A percentile compares a stretch with the other conserved stretches of the same genome.
Conservation (phyloP, 2,329 filamentous ascomycete species). For the Penicillium paneum region DNA sequence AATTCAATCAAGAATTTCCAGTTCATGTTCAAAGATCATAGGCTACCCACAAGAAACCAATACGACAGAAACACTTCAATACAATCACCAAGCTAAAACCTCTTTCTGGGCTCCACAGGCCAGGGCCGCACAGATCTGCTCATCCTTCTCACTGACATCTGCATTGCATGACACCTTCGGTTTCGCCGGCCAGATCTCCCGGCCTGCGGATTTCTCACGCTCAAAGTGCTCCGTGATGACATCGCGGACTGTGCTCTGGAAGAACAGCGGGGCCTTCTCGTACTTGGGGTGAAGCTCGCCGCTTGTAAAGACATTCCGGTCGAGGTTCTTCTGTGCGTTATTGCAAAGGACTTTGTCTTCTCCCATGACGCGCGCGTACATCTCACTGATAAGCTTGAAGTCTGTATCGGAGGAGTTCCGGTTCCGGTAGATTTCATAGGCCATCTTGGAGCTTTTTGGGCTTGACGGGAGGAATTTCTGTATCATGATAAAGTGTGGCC, state of each 20-base stretch:
- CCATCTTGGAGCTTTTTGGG: constrained; percentile 53
- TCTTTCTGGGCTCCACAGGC: constrained; percentile 24
- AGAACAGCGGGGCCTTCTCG: constrained; percentile 59
- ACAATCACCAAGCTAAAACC: constrained; percentile 25
- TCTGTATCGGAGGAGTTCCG: constrained; percentile 58
- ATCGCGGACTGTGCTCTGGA: constrained; percentile 53
- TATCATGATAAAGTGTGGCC: constrained; percentile 63
- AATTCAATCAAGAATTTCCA: background rate
- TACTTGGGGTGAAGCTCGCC: constrained; percentile 61
- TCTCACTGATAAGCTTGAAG: constrained; percentile 55
- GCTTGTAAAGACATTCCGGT: constrained; percentile 60
- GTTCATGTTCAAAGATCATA: background rate
- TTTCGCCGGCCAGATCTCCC: constrained; percentile 53
- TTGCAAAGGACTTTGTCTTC: constrained; percentile 64
- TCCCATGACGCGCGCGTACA: constrained; percentile 63
- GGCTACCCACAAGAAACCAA: background rate
- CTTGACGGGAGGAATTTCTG: constrained; percentile 59
- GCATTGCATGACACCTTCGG: constrained; percentile 24
- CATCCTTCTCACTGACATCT: constrained; percentile 24
- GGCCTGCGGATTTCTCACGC: constrained; percentile 45
- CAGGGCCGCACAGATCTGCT: constrained; percentile 22
- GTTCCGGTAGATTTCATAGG: constrained; percentile 63
- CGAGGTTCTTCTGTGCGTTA: constrained; percentile 59
- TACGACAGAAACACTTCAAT: background rate
- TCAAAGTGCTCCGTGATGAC: constrained; percentile 49